Evolutionary conservation across 257 asterid species (phyloP).

Genomic region (Solanum stenotomum): DNA sequence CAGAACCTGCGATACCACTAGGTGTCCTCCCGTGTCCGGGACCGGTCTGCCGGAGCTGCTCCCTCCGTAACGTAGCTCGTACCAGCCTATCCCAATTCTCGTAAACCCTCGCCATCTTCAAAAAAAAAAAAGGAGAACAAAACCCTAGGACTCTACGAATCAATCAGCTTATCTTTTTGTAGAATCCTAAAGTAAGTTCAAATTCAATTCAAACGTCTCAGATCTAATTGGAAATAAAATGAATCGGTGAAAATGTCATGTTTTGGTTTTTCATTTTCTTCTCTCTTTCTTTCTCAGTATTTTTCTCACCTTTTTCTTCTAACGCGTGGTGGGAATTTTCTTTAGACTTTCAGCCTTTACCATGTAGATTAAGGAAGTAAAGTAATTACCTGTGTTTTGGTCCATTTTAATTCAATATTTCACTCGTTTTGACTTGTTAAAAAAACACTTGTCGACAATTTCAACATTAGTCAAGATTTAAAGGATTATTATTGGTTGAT

Average conservation of each 20-base stretch:
- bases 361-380: background rate
- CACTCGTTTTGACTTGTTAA: background rate
- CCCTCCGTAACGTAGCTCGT: slow-evolving; percentile 61
- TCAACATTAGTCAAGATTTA: background rate
- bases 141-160: background rate
- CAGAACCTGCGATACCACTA: slow-evolving; percentile 87
- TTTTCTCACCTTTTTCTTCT: background rate
- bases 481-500: background rate
- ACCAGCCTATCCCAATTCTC: slow-evolving; percentile 84
- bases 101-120: slow-evolving; percentile 55
- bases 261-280: background rate
- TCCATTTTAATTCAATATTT: background rate
- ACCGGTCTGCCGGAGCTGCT: slow-evolving; percentile 35
- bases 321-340: background rate
- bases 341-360: background rate
- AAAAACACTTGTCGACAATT: background rate
- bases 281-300: background rate
- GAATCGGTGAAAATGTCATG: background rate
- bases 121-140: background rate
- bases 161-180: background rate
- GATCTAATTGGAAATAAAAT: background rate
- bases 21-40: slow-evolving; percentile 62
- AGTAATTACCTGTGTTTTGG: background rate
- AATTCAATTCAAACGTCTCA: background rate
- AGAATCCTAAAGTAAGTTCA: background rate